A percentile compares a stretch with the other conserved stretches of the same genome.
Conservation (phyloP, 306 rosid genomes). For the Prunus mume region DNA sequence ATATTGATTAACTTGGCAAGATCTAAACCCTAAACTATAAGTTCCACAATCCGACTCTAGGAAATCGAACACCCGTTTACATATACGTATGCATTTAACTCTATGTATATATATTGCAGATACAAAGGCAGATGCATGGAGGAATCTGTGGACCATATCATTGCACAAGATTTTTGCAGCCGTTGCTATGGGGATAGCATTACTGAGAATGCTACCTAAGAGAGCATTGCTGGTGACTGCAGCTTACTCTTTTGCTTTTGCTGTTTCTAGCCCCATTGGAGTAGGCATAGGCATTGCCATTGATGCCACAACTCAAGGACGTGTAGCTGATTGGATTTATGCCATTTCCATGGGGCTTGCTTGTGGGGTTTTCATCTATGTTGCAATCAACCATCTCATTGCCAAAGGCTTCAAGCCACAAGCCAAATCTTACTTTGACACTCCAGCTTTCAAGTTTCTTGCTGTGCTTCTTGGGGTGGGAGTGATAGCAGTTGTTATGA, state of each 20-base stretch:
- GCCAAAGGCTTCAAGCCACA: slow-evolving; percentile 65
- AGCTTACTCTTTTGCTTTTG: slow-evolving; percentile 62
- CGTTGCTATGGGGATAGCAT: slow-evolving; percentile 73
- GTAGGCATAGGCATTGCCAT: slow-evolving; percentile 80
- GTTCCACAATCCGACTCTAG: neutral
- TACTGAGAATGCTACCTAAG: slow-evolving; percentile 68
- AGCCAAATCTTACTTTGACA: slow-evolving; percentile 28
- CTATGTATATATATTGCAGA: slow-evolving; percentile 19
- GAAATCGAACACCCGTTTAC: too few species aligned
- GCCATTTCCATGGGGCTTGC: slow-evolving; percentile 81
- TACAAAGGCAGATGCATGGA: slow-evolving; percentile 71
- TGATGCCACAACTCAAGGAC: slow-evolving; percentile 64
- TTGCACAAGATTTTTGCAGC: slow-evolving; percentile 87
- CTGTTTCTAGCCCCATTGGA: slow-evolving; percentile 68
- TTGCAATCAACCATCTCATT: slow-evolving; percentile 73
- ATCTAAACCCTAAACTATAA: neutral
- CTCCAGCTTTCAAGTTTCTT: slow-evolving; percentile 58
- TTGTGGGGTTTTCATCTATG: slow-evolving; percentile 72
- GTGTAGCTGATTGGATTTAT: slow-evolving; percentile 61
- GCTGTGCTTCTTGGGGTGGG: slow-evolving; percentile 69
- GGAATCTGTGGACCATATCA: slow-evolving; percentile 74
- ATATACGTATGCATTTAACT: too few species aligned
- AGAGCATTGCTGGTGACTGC: slow-evolving; percentile 50
- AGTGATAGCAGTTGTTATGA: slow-evolving; percentile 70
- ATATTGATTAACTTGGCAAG: neutral